These are phyloP conservation scores for Cutaneotrichosporon cutaneum DNA, from an alignment of 1,284 basidiomycete species.

Conservation along the genomic window DNA sequence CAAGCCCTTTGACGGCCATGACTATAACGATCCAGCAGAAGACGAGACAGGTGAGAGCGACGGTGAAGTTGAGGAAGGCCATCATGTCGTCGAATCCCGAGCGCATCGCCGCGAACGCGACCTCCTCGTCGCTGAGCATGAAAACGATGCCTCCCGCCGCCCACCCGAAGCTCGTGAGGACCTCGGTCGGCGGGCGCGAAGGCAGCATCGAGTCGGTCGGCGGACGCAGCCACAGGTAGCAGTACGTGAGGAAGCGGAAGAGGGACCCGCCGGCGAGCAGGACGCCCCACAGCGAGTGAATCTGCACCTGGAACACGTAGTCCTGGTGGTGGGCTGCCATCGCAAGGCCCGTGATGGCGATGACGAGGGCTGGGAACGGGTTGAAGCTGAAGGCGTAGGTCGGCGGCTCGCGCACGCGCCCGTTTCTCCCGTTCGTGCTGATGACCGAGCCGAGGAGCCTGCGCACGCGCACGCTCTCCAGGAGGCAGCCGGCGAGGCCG, in stretches of 20 bases:
- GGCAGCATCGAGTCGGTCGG: conserved; percentile 67
- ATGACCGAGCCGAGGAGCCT: conserved; percentile 46
- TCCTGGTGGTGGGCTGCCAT: conserved; percentile 94
- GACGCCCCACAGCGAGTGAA: conserved; percentile 88
- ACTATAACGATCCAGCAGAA: conserved; percentile 75
- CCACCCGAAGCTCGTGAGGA: conserved; percentile 80
- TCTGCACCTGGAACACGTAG: conserved; percentile 70
- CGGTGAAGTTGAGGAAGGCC: conserved; percentile 51
- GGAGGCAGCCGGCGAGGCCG: conserved; percentile 81
- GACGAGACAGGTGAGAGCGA: conserved; percentile 76
- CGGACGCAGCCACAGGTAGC: conserved; percentile 82
- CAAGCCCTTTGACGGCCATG: conserved; percentile 75
- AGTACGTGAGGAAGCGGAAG: conserved; percentile 69
- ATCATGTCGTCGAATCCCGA: conserved; percentile 76
- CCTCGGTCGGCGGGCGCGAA: conserved; percentile 91
- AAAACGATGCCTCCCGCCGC: conserved; percentile 83
- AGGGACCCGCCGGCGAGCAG: conserved; percentile 72
- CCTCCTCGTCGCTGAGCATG: conserved; percentile 86
- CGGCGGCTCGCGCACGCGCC: conserved; percentile 60
- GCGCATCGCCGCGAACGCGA: conserved; percentile 89
- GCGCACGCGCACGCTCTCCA: conserved; percentile 74
- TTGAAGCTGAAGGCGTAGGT: conserved; percentile 83
- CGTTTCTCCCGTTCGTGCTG: conserved; percentile 18
- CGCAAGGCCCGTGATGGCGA: conserved; percentile 87
- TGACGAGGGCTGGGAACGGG: conserved; percentile 88